These are phyloP conservation scores for Quercus wislizeni DNA, from an alignment of 306 rosid genomes.

Conservation along the genomic window DNA sequence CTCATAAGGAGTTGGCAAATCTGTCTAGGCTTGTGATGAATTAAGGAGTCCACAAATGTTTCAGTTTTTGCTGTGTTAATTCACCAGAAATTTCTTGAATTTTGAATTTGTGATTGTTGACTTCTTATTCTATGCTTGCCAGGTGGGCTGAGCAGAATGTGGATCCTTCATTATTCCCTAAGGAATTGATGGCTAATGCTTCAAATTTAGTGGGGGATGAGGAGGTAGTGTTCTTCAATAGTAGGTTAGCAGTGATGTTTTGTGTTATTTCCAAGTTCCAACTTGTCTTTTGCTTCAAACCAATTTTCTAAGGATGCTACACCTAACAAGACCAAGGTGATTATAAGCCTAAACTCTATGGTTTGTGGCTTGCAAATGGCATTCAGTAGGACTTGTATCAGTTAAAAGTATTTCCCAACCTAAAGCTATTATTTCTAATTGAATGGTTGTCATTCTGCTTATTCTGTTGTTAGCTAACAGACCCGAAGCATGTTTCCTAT, in stretches of 20 bases:
- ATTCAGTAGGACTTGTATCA: background rate
- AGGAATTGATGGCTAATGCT: conserved; percentile 71
- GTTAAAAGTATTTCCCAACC: background rate
- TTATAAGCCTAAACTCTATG: background rate
- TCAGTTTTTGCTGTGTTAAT: background rate
- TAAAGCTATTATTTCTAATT: background rate
- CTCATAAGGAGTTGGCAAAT: background rate
- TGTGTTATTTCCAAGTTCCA: background rate
- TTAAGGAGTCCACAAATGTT: background rate
- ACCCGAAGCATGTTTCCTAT: conserved; percentile 18
- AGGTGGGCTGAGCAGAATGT: conserved; percentile 94
- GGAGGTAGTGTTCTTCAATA: conserved; percentile 50
- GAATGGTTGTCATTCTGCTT: background rate
- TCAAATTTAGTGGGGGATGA: conserved; percentile 52
- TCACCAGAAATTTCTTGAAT: background rate
- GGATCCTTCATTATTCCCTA: conserved; percentile 86
- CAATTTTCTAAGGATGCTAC: background rate
- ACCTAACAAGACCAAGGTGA: background rate
- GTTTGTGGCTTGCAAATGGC: background rate
- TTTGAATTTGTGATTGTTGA: background rate
- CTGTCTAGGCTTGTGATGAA: background rate
- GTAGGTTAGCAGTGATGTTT: background rate
- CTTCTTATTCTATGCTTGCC: conserved; percentile 17
- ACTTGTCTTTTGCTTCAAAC: background rate
- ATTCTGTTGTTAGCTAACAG: conserved; percentile 20